phyloP scores from a whole-genome alignment of 306 rosid species.

The Medicago lupulina region DNA sequence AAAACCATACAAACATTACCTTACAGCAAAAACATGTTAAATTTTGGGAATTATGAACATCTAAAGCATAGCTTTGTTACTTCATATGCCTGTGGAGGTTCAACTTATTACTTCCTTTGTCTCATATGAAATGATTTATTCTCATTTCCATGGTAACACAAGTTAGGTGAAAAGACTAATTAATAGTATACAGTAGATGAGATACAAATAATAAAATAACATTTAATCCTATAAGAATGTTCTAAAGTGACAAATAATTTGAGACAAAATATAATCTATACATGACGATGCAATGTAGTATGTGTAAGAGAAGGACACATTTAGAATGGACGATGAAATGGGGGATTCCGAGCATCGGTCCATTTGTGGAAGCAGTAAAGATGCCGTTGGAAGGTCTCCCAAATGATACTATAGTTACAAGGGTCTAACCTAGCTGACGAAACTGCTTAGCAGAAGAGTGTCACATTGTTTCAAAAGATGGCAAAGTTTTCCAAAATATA shows the following conservation, averaged over 20 bases:
- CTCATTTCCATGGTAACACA: not conserved
- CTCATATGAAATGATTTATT: not conserved
- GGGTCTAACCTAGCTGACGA: conserved; percentile 55
- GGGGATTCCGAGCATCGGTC: conserved; percentile 75
- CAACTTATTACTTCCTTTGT: not conserved
- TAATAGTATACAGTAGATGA: not conserved
- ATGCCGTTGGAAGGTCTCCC: conserved; percentile 50
- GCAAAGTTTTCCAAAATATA: conserved; percentile 48
- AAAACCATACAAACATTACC: conserved; percentile 17
- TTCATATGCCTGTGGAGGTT: too few relatives aligned
- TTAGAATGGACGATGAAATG: conserved; percentile 80
- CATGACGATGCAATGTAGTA: conserved; percentile 45
- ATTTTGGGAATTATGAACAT: not conserved
- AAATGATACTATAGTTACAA: conserved; percentile 58
- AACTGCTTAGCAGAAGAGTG: conserved; percentile 84
- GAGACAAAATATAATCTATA: not conserved
- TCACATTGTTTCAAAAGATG: conserved; percentile 56
- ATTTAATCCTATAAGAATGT: too few relatives aligned
- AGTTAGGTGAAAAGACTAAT: not conserved
- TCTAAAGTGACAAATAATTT: not conserved
- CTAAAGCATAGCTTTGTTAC: too few relatives aligned
- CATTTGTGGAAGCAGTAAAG: conserved; percentile 56
- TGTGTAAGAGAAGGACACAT: conserved; percentile 76
- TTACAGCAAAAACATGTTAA: conserved; percentile 14
- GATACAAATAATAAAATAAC: too few relatives aligned